Evolutionary conservation across 1,139 yeast species (phyloP), one percentile per base, ranked within the genome.

Genomic region (Kluyveromyces sp.): DNA sequence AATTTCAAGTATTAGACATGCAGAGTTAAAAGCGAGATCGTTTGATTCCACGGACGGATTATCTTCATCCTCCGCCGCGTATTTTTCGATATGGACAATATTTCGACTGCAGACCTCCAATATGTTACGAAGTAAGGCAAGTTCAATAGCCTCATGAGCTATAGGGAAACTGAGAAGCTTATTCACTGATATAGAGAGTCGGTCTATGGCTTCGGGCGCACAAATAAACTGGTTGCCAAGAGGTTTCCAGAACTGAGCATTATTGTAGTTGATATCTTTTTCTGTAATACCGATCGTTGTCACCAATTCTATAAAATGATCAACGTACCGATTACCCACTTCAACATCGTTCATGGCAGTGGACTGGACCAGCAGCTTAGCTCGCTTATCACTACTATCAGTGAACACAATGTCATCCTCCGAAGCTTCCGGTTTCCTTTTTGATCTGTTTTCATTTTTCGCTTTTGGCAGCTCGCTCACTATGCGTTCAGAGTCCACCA

Each of bases 1-100:
- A 1, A 77, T 60, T 4, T 63, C 51, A 42, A 78, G 56, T 4
- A 75, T 57, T 2, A 74, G 56, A n/a, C 67, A 64, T 0, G 71
- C 57, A 0, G 78, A 68, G 16, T 59, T 53, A 36, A 68, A 60
- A 1, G 69, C 64, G 6, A 39, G 8, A 11, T 43, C 62, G 66
- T n/a, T 44, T 48, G 16, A 52, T 36, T 33, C 18, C 45, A 6
- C 3, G 32, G 39, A 22, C 35, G 30, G 19, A 41, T 45, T 13
- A 40, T 33, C 2, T 41, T 46, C 29, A 36, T 31, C 22, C 32
- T 33, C 36, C 39, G 17, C 12, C 11, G 36, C 25, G 12, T 28
- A 16, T 13, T 25, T 34, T 31, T 41, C 32, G 4, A 36, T 33
- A 8, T 33, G 36, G 12, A 20, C 9, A 11, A 60, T 52, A 42